A percentile compares a stretch with the other conserved stretches of the same genome.
phyloP scores from a whole-genome alignment of 208 protist genomes.

The Endotrypanum monterogeii region DNA sequence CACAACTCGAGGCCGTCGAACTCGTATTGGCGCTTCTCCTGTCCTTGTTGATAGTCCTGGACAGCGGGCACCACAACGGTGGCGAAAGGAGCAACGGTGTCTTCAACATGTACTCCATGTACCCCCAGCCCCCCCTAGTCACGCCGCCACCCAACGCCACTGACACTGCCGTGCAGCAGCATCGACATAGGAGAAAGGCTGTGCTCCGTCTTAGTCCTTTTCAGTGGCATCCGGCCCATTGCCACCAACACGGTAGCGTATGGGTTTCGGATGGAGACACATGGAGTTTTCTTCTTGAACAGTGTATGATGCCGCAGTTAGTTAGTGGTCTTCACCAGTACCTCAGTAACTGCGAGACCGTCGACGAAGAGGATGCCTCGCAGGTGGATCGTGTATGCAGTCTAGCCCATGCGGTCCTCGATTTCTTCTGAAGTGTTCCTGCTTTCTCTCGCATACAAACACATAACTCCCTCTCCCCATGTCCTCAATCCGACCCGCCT shows the following conservation, averaged over 20 bases:
- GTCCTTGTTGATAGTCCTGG: constrained; percentile 21
- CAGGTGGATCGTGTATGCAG: constrained; percentile 28
- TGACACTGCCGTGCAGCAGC: neutral
- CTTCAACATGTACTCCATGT: constrained; percentile 34
- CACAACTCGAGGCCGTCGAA: constrained; percentile 37
- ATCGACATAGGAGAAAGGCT: neutral
- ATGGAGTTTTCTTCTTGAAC: constrained; percentile 25
- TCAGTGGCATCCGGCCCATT: constrained; percentile 18
- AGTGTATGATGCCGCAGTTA: constrained; percentile 46
- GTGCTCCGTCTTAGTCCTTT: constrained; percentile 18
- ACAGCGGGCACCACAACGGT: neutral
- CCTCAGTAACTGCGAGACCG: constrained; percentile 23
- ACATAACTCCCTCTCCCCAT: neutral
- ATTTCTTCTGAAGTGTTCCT: constrained; percentile 15
- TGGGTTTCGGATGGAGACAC: constrained; percentile 9
- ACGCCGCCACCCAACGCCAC: neutral
- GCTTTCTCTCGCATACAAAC: neutral
- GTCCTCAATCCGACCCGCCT: neutral
- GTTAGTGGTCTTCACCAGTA: constrained; percentile 39
- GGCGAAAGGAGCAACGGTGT: neutral
- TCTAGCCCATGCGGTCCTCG: constrained; percentile 15
- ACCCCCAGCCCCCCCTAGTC: constrained; percentile 21
- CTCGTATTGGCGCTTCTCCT: constrained; percentile 46
- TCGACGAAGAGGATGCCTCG: constrained; percentile 27
- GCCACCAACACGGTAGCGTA: neutral